phyloP scores from a whole-genome alignment of 805 yeast genomes.

The Metschnikowia borealis region DNA sequence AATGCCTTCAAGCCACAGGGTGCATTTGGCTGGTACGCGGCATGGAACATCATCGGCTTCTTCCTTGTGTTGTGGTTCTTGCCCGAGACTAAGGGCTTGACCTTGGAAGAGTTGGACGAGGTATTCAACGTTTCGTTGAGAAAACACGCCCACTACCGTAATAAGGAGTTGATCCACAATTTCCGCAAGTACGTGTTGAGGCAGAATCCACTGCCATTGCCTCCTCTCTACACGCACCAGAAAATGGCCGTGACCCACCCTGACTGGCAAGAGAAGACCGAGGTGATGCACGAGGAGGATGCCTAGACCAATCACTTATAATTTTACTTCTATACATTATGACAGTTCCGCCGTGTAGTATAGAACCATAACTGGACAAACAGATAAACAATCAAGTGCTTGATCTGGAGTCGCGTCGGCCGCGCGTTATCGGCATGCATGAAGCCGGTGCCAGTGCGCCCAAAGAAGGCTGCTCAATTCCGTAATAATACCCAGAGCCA shows the following conservation, averaged over 20 bases:
- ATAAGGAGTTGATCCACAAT: constrained; percentile 32
- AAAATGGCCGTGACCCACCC: constrained; percentile 57
- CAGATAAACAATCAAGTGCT: no score
- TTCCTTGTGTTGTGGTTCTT: constrained; percentile 66
- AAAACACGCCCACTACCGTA: constrained; percentile 48
- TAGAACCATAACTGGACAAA: no score
- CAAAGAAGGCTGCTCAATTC: neutral
- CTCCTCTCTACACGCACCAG: constrained; percentile 55
- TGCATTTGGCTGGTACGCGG: constrained; percentile 87
- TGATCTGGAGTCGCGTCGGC: neutral
- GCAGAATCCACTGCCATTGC: constrained; percentile 43
- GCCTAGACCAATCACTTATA: constrained; percentile 1
- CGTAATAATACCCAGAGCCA: neutral
- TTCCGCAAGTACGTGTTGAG: constrained; percentile 44
- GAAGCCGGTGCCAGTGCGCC: neutral
- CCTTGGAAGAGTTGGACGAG: constrained; percentile 74
- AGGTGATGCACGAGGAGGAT: constrained; percentile 47
- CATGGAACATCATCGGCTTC: constrained; percentile 72
- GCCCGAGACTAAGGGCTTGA: constrained; percentile 68
- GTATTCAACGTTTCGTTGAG: constrained; percentile 60
- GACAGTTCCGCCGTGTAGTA: neutral
- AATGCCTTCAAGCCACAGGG: constrained; percentile 72
- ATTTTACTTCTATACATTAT: neutral
- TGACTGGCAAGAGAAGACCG: constrained; percentile 61
- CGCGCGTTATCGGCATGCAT: constrained; percentile 5